Conservation (phyloP, 257 asterid species). For the Scutellaria minor region DNA sequence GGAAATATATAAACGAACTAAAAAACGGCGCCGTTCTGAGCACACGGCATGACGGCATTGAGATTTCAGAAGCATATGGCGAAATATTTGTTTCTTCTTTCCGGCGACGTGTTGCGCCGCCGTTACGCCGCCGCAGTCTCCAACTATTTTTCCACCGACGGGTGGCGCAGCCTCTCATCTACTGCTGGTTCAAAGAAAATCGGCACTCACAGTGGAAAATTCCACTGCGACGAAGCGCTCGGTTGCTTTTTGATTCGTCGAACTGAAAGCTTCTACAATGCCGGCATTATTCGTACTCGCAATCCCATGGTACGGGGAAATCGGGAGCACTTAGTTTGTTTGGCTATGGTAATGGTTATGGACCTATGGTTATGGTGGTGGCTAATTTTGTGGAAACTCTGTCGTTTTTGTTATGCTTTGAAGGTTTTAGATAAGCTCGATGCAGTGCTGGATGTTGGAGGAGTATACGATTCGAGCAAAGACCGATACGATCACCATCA, state of each 20-base stretch:
- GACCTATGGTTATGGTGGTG: background rate
- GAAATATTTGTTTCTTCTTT: conserved; percentile 1
- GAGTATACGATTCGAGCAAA: conserved; percentile 47
- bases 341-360: background rate
- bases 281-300: conserved; percentile 23
- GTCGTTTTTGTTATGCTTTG: background rate
- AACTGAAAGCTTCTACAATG: conserved; percentile 3
- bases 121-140: conserved; percentile 14
- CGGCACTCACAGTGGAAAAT: conserved; percentile 29
- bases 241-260: conserved; percentile 39
- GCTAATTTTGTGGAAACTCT: conserved; percentile 2
- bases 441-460: conserved; percentile 54
- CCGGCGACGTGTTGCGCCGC: conserved; percentile 13
- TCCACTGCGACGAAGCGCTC: conserved; percentile 40
- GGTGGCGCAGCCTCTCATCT: conserved; percentile 30
- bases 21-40: background rate
- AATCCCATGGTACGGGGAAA: conserved; percentile 25
- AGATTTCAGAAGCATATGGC: background rate
- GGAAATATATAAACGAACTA: background rate
- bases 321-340: background rate
- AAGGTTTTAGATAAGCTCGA: conserved; percentile 37
- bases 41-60: background rate
- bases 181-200: conserved; percentile 24
- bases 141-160: conserved; percentile 16
- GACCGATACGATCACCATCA: conserved; percentile 53